A percentile compares a stretch with the other conserved stretches of the same genome.
Conservation (phyloP, 441 rosid genomes). For the Lepidium campestre region DNA sequence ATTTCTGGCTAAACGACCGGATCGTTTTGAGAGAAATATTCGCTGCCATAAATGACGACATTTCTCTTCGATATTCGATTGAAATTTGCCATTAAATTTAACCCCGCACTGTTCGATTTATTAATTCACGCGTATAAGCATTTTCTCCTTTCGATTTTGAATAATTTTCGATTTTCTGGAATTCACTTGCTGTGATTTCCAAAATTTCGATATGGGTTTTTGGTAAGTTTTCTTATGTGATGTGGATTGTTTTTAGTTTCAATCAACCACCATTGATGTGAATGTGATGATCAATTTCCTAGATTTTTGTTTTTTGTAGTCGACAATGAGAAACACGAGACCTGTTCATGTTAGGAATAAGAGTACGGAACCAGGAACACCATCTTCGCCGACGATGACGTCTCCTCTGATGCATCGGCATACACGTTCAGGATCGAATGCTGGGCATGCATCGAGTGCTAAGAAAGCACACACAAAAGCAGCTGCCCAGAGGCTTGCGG, state of each 20-base stretch:
- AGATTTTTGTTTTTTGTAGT: background rate
- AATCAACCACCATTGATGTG: background rate
- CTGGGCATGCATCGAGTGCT: constrained; percentile 27
- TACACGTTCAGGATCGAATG: constrained; percentile 53
- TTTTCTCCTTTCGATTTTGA: background rate
- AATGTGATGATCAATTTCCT: background rate
- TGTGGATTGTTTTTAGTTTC: background rate
- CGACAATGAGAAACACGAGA: constrained; percentile 52
- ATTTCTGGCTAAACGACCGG: constrained; percentile 45
- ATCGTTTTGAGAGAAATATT: constrained; percentile 23
- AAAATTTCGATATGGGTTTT: background rate
- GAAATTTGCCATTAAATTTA: constrained; percentile 1
- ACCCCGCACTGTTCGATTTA: background rate
- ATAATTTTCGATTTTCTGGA: background rate
- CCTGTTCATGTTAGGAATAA: constrained; percentile 38
- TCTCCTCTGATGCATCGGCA: constrained; percentile 45
- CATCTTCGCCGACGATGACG: constrained; percentile 40
- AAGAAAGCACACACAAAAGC: constrained; percentile 86
- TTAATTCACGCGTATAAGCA: constrained; percentile 1
- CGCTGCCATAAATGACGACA: constrained; percentile 20
- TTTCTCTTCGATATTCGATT: background rate
- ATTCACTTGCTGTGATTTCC: constrained; percentile 2
- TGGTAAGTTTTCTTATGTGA: background rate
- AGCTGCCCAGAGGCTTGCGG: constrained; percentile 89
- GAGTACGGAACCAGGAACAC: constrained; percentile 38